These are phyloP conservation scores for Meyerozyma elateridarum DNA, from an alignment of 1,139 yeast genomes.

Conservation along the genomic window DNA sequence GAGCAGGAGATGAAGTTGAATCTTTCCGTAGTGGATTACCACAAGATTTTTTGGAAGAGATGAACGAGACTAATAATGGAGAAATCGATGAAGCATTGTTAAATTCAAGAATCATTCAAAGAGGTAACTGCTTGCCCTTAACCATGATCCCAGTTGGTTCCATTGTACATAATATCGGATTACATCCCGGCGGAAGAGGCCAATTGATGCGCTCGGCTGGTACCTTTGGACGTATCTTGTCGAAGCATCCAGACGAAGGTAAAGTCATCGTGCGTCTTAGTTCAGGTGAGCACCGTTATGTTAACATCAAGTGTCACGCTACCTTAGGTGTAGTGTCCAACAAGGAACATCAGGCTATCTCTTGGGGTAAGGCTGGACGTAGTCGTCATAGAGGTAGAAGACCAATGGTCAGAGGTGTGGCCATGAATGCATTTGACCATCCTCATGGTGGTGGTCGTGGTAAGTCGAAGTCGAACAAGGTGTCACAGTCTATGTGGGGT, in stretches of 20 bases:
- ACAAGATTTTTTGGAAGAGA: conserved; percentile 63
- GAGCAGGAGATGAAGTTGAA: conserved; percentile 89
- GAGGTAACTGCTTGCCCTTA: conserved; percentile 93
- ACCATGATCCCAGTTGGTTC: conserved; percentile 92
- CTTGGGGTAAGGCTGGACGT: conserved; percentile 97
- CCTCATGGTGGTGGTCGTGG: conserved; percentile 99
- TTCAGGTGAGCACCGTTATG: conserved; percentile 92
- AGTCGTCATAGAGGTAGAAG: conserved; percentile 88
- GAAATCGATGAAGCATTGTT: conserved; percentile 87
- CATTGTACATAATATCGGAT: conserved; percentile 82
- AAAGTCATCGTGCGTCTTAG: conserved; percentile 78
- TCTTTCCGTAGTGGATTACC: conserved; percentile 88
- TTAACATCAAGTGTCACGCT: conserved; percentile 83
- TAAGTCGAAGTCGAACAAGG: conserved; percentile 92
- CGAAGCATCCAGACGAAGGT: conserved; percentile 67
- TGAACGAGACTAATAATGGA: conserved; percentile 62
- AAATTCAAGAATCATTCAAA: conserved; percentile 80
- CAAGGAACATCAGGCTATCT: conserved; percentile 83
- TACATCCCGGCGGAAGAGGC: conserved; percentile 74
- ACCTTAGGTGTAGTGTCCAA: conserved; percentile 95
- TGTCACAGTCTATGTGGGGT: conserved; percentile 97
- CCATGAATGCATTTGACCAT: conserved; percentile 96
- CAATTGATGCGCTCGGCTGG: conserved; percentile 94
- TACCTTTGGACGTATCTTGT: conserved; percentile 81
- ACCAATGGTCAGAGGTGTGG: conserved; percentile 97